Evolutionary conservation across 1,139 yeast genomes (phyloP), one percentile per base, ranked within the genome.

Genomic region (Debaryomycetaceae sp.): DNA sequence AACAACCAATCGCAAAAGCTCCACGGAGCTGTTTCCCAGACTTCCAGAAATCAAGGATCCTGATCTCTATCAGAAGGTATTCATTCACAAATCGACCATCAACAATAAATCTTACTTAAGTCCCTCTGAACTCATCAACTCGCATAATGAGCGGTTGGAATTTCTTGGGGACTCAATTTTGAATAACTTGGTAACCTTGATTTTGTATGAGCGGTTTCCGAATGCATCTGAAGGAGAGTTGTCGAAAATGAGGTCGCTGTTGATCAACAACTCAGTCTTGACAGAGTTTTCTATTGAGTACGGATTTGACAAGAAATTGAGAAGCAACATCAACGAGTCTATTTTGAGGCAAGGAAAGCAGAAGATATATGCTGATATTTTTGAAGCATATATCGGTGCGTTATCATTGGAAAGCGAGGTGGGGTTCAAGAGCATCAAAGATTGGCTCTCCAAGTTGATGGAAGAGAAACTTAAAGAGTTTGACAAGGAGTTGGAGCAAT

Each of bases 371-470:
- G 91, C 95, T 0, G 95, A 87, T 63, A 75, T 85, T 1, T 87
- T 91, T 59, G 97, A 91, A 61, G 96, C 97, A 0, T 91, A 89
- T 53, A 73, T 91, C 31, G 98, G 96, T 5, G 98, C 94, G 0
- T 62, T 91, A 32, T 78, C 81, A 8, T 70, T 81, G 33, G 95
- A 87, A 48, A 64, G 70, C 41, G 65, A 71, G 4, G 73, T 77
- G 35, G 61, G 65, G 36, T 64, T 74, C 30, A 64, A 63, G 1
- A 69, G 64, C 18, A 78, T 86, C 5, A 69, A 74, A 42, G 57
- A 65, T 6, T 89, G 96, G 95, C 58, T 88, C 14, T 57, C 61
- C 5, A 60, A 68, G 38, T 64, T 88, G 26, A 74, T 81, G 37
- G 67, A 65, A 8, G 54, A 56, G 30, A 55, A 58, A 40, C 50